Evolutionary conservation across 129 eudicot genomes (phyloP).

Genomic region (Pulicaria dysenterica): DNA sequence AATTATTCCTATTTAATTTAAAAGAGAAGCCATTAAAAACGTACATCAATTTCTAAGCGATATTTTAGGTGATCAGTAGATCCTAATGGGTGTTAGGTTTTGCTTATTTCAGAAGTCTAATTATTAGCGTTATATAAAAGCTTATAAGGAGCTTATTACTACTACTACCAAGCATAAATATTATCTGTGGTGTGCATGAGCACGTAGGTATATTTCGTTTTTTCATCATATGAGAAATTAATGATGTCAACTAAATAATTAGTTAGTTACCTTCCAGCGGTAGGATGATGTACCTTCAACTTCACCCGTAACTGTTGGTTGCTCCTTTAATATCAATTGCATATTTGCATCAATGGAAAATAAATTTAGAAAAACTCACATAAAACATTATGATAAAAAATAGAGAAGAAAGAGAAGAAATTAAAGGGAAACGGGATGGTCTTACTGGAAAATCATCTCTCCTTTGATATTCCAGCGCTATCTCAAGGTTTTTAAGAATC

Average conservation of each 20-base stretch:
- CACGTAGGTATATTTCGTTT: too few relatives aligned
- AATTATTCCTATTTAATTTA: too few relatives aligned
- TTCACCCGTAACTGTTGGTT: not conserved
- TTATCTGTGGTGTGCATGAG: too few relatives aligned
- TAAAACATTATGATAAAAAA: not conserved
- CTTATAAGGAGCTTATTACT: too few relatives aligned
- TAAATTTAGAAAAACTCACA: not conserved
- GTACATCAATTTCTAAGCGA: too few relatives aligned
- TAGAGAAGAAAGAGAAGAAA: not conserved
- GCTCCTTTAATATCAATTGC: not conserved
- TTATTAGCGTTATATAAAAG: too few relatives aligned
- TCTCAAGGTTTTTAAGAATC: not conserved
- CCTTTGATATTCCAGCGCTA: not conserved
- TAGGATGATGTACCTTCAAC: not conserved
- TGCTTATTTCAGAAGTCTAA: too few relatives aligned
- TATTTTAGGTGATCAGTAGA: too few relatives aligned
- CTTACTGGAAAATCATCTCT: conserved; percentile 6
- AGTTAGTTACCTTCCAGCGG: not conserved
- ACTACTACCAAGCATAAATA: too few relatives aligned
- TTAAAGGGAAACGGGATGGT: not conserved
- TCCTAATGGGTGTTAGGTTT: too few relatives aligned
- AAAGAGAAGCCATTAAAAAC: not conserved
- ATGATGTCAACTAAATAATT: not conserved
- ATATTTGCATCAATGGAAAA: not conserved
- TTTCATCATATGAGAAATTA: not conserved